A percentile compares a stretch with the other conserved stretches of the same genome.
Evolutionary conservation across 2,329 filamentous ascomycete species (phyloP).

Genomic region (Hymenoscyphus scutula): DNA sequence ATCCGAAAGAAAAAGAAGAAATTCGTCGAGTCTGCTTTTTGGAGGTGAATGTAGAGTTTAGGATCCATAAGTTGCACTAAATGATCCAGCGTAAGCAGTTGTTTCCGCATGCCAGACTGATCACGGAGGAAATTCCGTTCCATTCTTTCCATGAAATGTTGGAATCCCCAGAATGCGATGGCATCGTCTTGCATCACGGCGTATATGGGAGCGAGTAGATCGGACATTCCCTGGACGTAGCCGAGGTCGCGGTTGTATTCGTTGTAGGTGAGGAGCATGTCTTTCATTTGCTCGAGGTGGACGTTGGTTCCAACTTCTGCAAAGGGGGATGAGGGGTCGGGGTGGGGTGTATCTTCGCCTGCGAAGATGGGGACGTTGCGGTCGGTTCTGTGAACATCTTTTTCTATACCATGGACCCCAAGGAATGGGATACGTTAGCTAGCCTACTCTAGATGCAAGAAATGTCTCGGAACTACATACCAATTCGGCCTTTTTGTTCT

Average conservation of each 20-base stretch:
- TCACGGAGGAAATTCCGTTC: conserved; percentile 95
- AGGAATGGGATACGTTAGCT: conserved; percentile 48
- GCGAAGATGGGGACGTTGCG: conserved; percentile 92
- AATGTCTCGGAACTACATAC: conserved; percentile 58
- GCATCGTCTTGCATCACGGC: conserved; percentile 97
- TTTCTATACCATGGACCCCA: conserved; percentile 66
- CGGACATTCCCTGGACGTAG: conserved; percentile 98
- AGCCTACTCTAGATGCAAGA: too few relatives aligned
- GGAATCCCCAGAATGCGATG: conserved; percentile 94
- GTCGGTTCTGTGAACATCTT: conserved; percentile 97
- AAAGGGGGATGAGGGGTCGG: conserved; percentile 93
- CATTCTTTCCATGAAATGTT: conserved; percentile 96
- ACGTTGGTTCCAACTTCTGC: conserved; percentile 92
- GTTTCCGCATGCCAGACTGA: conserved; percentile 92
- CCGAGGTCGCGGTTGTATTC: conserved; percentile 95
- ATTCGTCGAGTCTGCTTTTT: conserved; percentile 90
- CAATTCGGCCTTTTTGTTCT: conserved; percentile 89
- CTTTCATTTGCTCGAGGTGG: conserved; percentile 97
- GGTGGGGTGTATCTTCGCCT: conserved; percentile 94
- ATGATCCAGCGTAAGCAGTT: conserved; percentile 87
- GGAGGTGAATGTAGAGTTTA: conserved; percentile 84
- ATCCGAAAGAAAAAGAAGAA: conserved; percentile 99
- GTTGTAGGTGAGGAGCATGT: conserved; percentile 98
- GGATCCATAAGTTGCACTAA: conserved; percentile 97
- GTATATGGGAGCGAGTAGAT: conserved; percentile 92